A percentile compares a stretch with the other conserved stretches of the same genome.
Evolutionary conservation across 805 yeast species (phyloP).

Genomic region (Torulaspora indica): DNA sequence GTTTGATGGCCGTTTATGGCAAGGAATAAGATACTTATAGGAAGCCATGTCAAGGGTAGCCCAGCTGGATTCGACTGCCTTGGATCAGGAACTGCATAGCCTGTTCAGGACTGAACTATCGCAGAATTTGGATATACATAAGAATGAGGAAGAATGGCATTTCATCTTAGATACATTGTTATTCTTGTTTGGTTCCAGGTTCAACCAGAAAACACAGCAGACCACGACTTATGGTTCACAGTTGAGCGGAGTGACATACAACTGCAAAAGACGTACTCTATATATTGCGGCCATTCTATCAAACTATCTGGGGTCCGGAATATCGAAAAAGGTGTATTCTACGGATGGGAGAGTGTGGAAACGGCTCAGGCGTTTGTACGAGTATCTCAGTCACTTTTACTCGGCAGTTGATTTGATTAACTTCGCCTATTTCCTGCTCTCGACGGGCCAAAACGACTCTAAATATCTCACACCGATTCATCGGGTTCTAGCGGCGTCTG

Average conservation of each 20-base stretch:
- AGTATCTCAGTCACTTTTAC: slow-evolving; percentile 2
- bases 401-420: slow-evolving; percentile 9
- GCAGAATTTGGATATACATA: slow-evolving; percentile 4
- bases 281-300: slow-evolving; percentile 18
- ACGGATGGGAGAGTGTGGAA: background rate
- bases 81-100: slow-evolving; percentile 21
- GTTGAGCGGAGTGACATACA: slow-evolving; percentile 19
- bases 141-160: slow-evolving; percentile 19
- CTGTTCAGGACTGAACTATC: slow-evolving; percentile 19
- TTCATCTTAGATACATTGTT: slow-evolving; percentile 21
- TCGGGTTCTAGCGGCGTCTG: slow-evolving; percentile 16
- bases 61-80: slow-evolving; percentile 22
- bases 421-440: slow-evolving; percentile 7
- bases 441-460: background rate
- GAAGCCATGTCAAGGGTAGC: slow-evolving; percentile 23
- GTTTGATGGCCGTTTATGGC: too few species aligned
- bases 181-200: slow-evolving; percentile 19
- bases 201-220: background rate
- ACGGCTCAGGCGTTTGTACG: background rate
- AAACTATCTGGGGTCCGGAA: slow-evolving; percentile 15
- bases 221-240: slow-evolving; percentile 18
- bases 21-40: too few species aligned
- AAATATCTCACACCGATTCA: slow-evolving; percentile 21
- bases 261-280: slow-evolving; percentile 13
- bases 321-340: slow-evolving; percentile 13